Evolutionary conservation across 768 basidiomycete species (phyloP).

Genomic region (Boletus rex-veris): DNA sequence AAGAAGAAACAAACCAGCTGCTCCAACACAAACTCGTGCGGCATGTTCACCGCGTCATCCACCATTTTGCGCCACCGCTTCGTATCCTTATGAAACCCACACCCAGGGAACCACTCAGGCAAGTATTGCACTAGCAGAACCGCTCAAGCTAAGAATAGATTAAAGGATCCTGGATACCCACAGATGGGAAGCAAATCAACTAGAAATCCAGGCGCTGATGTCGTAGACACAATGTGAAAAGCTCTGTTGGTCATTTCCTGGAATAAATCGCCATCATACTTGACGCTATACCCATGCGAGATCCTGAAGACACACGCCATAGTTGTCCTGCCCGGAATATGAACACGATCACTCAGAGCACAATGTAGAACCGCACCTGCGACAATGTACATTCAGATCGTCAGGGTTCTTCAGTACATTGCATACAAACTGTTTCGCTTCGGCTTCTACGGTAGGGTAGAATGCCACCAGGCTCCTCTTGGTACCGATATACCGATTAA

Average conservation of each 20-base stretch:
- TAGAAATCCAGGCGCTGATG: slow-evolving; percentile 1
- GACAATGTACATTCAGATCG: background rate
- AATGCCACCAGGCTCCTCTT: slow-evolving; percentile 1
- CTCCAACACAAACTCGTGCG: background rate
- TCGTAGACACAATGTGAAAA: slow-evolving; percentile 2
- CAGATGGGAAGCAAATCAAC: slow-evolving; percentile 3
- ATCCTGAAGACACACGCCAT: slow-evolving; percentile 32
- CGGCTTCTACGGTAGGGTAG: background rate
- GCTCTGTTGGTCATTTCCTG: slow-evolving; percentile 27
- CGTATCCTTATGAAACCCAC: slow-evolving; percentile 3
- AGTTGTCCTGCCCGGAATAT: slow-evolving; percentile 24
- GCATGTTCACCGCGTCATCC: background rate
- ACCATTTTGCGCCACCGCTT: background rate
- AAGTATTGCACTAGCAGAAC: slow-evolving; percentile 8
- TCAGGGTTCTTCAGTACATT: background rate
- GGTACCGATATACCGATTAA: slow-evolving; percentile 1
- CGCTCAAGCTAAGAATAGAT: background rate
- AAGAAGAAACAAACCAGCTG: slow-evolving; percentile 4
- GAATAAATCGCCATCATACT: slow-evolving; percentile 31
- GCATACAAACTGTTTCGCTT: background rate
- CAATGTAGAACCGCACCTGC: background rate
- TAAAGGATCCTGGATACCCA: background rate
- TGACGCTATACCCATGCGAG: slow-evolving; percentile 35
- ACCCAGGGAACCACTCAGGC: slow-evolving; percentile 17
- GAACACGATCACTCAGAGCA: background rate